These are phyloP conservation scores for Quercus tomentella DNA, from an alignment of 331 rosid species.

Conservation along the genomic window DNA sequence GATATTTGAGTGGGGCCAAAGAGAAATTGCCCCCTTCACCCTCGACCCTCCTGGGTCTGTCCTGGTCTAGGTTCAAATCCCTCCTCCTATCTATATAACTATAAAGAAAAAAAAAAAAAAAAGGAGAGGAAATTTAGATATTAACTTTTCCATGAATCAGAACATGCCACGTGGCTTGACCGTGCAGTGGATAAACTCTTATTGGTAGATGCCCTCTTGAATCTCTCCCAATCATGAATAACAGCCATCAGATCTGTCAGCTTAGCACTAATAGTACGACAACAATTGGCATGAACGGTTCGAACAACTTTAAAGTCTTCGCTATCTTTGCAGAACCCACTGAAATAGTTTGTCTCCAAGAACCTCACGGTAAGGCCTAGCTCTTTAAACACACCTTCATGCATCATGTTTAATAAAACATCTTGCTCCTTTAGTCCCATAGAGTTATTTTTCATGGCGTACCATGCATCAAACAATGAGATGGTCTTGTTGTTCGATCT, in stretches of 20 bases:
- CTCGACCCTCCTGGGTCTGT: fast-evolving
- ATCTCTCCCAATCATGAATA: slow-evolving; percentile 37
- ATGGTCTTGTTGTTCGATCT: slow-evolving; percentile 33
- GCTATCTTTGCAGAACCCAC: slow-evolving; percentile 43
- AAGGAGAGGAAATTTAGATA: background rate
- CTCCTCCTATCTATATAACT: too few relatives aligned
- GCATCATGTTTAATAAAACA: slow-evolving; percentile 16
- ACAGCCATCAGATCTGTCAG: slow-evolving; percentile 23
- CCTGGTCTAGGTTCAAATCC: too few relatives aligned
- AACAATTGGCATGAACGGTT: slow-evolving; percentile 46
- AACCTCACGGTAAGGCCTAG: slow-evolving; percentile 27
- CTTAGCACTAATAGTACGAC: slow-evolving; percentile 38
- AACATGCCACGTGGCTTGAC: slow-evolving; percentile 17
- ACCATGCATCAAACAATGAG: slow-evolving; percentile 24
- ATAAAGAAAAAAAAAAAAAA: too few relatives aligned
- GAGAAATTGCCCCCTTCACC: too few relatives aligned
- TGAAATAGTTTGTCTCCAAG: slow-evolving; percentile 34
- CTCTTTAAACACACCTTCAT: slow-evolving; percentile 1
- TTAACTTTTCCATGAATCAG: slow-evolving; percentile 13
- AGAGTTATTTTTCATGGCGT: slow-evolving; percentile 5
- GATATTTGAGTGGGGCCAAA: too few relatives aligned
- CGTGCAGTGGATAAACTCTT: slow-evolving; percentile 3
- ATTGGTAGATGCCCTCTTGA: background rate
- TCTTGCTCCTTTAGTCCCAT: slow-evolving; percentile 27
- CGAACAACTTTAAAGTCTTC: slow-evolving; percentile 30